Base-by-base conservation (phyloP, 1,284 basidiomycete genomes). In the Pyrrhoderma noxium region DNA sequence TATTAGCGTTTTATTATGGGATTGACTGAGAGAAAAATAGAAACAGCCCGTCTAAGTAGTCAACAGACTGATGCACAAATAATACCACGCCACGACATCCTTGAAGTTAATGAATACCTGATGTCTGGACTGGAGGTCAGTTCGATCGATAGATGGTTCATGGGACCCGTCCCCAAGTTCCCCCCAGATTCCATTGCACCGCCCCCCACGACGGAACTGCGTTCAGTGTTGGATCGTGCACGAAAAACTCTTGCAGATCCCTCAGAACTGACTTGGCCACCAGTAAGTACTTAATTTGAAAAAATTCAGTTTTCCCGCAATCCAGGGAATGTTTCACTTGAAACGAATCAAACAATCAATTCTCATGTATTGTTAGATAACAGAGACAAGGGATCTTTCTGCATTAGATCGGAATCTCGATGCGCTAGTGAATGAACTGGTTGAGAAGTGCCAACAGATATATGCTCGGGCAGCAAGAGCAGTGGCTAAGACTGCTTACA, bases 71-170 rank as follows among this genome's bases (percentile, higher is more conserved):
- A 51, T 9, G 31, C 44, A 39, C 22, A 44, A 13, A 44, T 37
- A 57, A 70, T 72, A 43, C 73, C 80, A 52, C 77, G 77, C 49
- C 80, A 87, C 62, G 88, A 90, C 64, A 75, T 84, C 56, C 70
- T 90, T 51, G 84, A 89, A 70, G 88, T 86, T 46, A 85, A 85
- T 63, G 79, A 80, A 57, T 90, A 90, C 64, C 70, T 90, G 59
- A 79, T 78, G 59, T 77, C 78, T 42, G 85, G 87, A 45, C 74
- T 90, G 45, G 70, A 75, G 51, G 69, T 71, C 43, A 88, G 84
- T 64, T 67, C 74, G 46, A 77, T 90, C 65, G 86, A 89, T 69
- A 74, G 73, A 57, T 90, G 85, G 84, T 90, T 90, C 65, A 73
- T 71, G 60, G 85, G 84, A 22, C 75, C 75, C 42, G 65, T 71